A percentile compares a stretch with the other conserved stretches of the same genome.
These are phyloP conservation scores for Giardia duodenalis DNA, from an alignment of 208 protist genomes.

Conservation along the genomic window DNA sequence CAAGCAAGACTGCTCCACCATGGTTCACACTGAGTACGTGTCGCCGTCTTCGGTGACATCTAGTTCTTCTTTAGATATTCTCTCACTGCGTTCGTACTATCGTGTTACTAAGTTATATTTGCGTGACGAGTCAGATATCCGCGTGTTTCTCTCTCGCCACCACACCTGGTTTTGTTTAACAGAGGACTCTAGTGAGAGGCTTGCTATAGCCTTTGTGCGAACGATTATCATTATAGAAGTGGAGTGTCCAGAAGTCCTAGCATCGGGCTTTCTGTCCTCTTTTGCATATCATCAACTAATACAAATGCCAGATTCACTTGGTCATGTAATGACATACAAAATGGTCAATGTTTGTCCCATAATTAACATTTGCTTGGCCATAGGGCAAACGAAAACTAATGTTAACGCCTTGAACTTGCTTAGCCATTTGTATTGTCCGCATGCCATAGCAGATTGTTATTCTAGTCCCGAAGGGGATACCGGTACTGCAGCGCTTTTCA, in stretches of 20 bases:
- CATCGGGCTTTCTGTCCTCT: not conserved
- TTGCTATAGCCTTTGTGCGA: not conserved
- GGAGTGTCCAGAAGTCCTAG: not conserved
- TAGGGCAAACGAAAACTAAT: no score
- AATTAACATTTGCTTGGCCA: no score
- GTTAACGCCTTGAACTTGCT: no score
- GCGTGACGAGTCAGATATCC: not conserved
- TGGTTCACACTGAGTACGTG: not conserved
- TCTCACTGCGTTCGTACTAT: not conserved
- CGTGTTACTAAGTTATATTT: not conserved
- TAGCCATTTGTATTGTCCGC: no score
- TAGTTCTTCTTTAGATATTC: not conserved
- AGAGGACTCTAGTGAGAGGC: not conserved
- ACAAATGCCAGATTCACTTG: not conserved
- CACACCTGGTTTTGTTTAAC: not conserved
- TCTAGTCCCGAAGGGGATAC: no score
- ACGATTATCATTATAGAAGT: not conserved
- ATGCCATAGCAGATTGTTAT: no score
- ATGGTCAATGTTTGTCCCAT: not conserved
- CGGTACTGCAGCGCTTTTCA: no score
- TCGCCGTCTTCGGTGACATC: not conserved
- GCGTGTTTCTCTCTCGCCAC: not conserved
- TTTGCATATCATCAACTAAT: not conserved
- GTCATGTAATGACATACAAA: not conserved
- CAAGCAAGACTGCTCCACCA: not conserved